A percentile compares a stretch with the other conserved stretches of the same genome.
These are phyloP conservation scores for Diplogelasinospora grovesii DNA, from an alignment of 495 filamentous ascomycete genomes.

Conservation along the genomic window DNA sequence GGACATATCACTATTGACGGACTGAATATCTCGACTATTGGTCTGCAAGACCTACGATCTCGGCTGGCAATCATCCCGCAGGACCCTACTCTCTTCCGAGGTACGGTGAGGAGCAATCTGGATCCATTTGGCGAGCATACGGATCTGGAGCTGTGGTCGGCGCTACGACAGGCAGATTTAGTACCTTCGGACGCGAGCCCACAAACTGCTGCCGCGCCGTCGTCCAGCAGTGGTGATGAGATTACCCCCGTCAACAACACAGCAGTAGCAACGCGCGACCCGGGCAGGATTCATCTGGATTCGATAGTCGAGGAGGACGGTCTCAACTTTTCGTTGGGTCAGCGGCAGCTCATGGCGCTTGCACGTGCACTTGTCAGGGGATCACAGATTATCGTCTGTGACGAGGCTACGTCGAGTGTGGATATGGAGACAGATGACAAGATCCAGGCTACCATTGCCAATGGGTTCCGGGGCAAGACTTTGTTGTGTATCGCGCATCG, in stretches of 20 bases:
- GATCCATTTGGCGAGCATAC: constrained; percentile 87
- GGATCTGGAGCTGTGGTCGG: constrained; percentile 83
- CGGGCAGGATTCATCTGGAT: constrained; percentile 70
- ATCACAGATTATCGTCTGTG: constrained; percentile 88
- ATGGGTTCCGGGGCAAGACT: constrained; percentile 82
- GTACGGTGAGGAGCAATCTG: constrained; percentile 83
- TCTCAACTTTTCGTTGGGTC: constrained; percentile 91
- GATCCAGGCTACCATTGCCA: constrained; percentile 86
- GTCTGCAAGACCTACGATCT: constrained; percentile 79
- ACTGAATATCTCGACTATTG: constrained; percentile 78
- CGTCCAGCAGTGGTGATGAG: neutral
- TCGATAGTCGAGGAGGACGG: constrained; percentile 86
- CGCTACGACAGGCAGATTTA: constrained; percentile 74
- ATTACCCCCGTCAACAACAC: constrained; percentile 6
- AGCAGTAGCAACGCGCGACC: constrained; percentile 24
- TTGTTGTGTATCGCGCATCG: constrained; percentile 94
- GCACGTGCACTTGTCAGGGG: constrained; percentile 82
- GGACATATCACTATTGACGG: constrained; percentile 88
- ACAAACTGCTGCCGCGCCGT: neutral
- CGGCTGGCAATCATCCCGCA: constrained; percentile 93
- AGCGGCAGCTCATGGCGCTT: constrained; percentile 92
- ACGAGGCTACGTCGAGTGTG: constrained; percentile 88
- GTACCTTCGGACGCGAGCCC: constrained; percentile 46
- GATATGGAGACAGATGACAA: constrained; percentile 96
- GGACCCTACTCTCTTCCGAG: constrained; percentile 90